Evolutionary conservation across 139 green algal genomes (phyloP), one percentile per base, ranked within the genome.

Genomic region (Picochlorum sp.): DNA sequence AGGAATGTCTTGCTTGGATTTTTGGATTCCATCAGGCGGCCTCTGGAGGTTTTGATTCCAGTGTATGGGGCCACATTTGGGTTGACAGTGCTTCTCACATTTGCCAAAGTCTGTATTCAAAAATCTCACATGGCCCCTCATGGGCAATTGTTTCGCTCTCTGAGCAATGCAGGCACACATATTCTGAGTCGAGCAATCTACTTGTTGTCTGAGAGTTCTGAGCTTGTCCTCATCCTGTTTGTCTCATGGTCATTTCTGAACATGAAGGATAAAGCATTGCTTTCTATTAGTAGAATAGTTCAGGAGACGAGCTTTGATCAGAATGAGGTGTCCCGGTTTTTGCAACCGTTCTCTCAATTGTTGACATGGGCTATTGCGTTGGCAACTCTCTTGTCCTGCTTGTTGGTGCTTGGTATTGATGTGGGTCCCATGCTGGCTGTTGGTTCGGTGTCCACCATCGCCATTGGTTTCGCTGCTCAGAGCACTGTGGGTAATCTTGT

Each of bases 381-480:
- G 3, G 28, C 14, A 6, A 45, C 69, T 4, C 11, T 16, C 24
- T 18, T 75, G 6, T 45, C 26, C 10, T 51, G 62, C 4, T 6
- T 75, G 26, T 30, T 45, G 2, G 54, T 63, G 13, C 49, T 71
- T 58, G 69, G 69, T 24, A n/a, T 75, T 21, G 50, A 75, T 49
- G 44, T 71, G 11, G 47, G 59, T 52, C 69, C 69, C 4, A 34
- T 70, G 21, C 51, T 70, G 15, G 51, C 64, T 31, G 30, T 70
- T 31, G 64, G 64, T 21, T 49, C 20, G 4, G 64, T 65, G 23
- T 51, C 20, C 14, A 50, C 49, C 15, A 52, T 77, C 3, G 70
- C 65, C 16, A 57, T 73, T n/a, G 70, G 70, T 26, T 69, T 77
- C 20, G 70, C 70, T 15, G 70, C 70, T 4, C 70, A 77, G 31